Conservation (phyloP, 345 rosid species). For the Salix arbutifolia region DNA sequence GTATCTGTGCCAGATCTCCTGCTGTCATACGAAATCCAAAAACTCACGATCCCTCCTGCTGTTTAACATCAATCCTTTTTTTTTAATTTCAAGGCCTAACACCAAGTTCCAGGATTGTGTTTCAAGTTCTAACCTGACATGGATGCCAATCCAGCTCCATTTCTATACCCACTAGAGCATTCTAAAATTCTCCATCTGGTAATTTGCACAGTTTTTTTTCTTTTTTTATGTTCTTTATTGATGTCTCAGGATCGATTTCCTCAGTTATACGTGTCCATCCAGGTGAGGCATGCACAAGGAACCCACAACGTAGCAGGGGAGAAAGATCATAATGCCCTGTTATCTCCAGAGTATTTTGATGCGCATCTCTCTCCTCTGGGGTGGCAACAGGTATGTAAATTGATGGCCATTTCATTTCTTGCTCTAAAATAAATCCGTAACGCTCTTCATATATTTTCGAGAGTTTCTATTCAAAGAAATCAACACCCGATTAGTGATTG, state of each 20-base stretch:
- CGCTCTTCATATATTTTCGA: background rate
- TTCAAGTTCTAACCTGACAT: constrained; percentile 1
- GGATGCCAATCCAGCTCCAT: constrained; percentile 28
- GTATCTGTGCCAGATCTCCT: no score
- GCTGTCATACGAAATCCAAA: no score
- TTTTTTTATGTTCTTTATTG: no score
- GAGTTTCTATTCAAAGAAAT: background rate
- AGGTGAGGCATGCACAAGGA: constrained; percentile 79
- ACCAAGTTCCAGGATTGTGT: no score
- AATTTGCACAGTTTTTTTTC: background rate
- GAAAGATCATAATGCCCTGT: constrained; percentile 35
- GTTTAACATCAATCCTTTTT: no score
- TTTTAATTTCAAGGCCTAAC: no score
- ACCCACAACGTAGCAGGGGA: constrained; percentile 56
- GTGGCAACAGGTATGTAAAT: constrained; percentile 40
- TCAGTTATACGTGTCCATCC: background rate
- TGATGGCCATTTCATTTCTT: no score
- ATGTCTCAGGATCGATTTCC: background rate
- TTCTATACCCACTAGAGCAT: constrained; percentile 39
- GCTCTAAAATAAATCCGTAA: no score
- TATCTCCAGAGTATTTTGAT: constrained; percentile 55
- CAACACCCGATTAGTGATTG: background rate
- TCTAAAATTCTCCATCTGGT: constrained; percentile 58
- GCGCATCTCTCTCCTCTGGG: constrained; percentile 57
- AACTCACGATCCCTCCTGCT: no score